A percentile compares a stretch with the other conserved stretches of the same genome.
phyloP scores from a whole-genome alignment of 495 filamentous ascomycete species.

The Staphylotrichum longicolle region DNA sequence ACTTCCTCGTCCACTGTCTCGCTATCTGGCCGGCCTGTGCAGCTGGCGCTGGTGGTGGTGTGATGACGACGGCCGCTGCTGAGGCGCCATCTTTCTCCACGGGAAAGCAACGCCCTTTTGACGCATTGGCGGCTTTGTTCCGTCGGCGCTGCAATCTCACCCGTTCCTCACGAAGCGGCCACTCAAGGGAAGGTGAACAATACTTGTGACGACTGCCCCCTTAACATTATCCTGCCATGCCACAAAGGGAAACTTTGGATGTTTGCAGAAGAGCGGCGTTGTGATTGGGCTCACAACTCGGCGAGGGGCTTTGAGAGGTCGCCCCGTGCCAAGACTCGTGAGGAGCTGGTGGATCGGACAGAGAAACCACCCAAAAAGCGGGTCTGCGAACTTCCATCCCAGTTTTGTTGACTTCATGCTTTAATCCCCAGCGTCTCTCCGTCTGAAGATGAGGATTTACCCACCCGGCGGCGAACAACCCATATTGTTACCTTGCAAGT shows the following conservation, averaged over 20 bases:
- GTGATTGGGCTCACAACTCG: constrained; percentile 11
- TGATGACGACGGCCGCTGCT: not conserved
- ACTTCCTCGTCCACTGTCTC: constrained; percentile 30
- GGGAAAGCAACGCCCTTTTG: constrained; percentile 23
- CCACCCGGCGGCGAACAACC: no score
- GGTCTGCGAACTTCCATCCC: not conserved
- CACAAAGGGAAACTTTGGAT: constrained; percentile 11
- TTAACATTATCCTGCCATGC: constrained; percentile 18
- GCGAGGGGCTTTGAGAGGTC: not conserved
- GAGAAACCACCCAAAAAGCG: constrained; percentile 1
- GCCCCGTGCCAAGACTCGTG: constrained; percentile 1
- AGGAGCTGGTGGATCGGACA: not conserved
- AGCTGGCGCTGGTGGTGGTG: not conserved
- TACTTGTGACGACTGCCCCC: constrained; percentile 5
- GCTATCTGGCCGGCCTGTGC: constrained; percentile 7
- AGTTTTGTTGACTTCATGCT: not conserved
- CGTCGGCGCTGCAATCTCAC: constrained; percentile 6
- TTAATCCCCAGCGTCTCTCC: not conserved
- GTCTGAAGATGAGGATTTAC: no score
- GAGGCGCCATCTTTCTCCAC: constrained; percentile 15
- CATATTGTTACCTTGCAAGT: no score
- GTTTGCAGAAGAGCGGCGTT: constrained; percentile 8
- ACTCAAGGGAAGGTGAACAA: constrained; percentile 2
- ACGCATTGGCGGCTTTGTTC: constrained; percentile 25
- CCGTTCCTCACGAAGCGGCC: not conserved